Evolutionary conservation across 176 grass and related monocot genomes (phyloP).

Genomic region (Metroxylon sagu): DNA sequence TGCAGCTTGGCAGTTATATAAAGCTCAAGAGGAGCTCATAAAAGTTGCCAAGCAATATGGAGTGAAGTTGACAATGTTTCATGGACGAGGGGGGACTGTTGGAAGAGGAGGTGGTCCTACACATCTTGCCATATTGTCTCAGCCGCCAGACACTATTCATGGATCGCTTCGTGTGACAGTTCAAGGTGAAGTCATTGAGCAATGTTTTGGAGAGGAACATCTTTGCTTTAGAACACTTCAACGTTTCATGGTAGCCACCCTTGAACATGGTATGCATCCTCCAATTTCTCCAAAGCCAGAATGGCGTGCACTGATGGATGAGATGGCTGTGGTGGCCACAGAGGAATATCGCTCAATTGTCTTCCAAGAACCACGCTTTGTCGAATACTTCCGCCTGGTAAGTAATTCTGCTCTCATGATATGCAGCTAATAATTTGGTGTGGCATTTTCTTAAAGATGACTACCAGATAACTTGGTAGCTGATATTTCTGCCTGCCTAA

Average conservation of each 20-base stretch:
- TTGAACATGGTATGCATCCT: constrained; percentile 16
- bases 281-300: constrained; percentile 17
- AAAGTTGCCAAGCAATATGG: constrained; percentile 94
- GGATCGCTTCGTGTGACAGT: constrained; percentile 12
- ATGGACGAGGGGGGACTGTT: constrained; percentile 92
- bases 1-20: constrained; percentile 16
- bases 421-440: not conserved
- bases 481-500: too few species aligned
- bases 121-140: constrained; percentile 2
- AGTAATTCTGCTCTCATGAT: not conserved
- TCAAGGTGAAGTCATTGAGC: constrained; percentile 17
- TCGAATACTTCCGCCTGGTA: constrained; percentile 15
- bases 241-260: constrained; percentile 13
- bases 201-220: constrained; percentile 9
- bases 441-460: too few species aligned
- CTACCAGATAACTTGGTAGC: too few species aligned
- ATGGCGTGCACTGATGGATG: constrained; percentile 12
- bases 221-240: constrained; percentile 19
- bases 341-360: constrained; percentile 11
- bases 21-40: constrained; percentile 93
- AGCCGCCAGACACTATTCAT: constrained; percentile 12
- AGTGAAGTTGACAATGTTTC: constrained; percentile 97
- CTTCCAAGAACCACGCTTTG: constrained; percentile 9
- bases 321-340: constrained; percentile 6
- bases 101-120: constrained; percentile 75